Percentiles rank a stretch among this genome's conserved stretches.
These are phyloP conservation scores for Rhinocladiella similis DNA, from an alignment of 2,329 filamentous ascomycete species.

Conservation along the genomic window DNA sequence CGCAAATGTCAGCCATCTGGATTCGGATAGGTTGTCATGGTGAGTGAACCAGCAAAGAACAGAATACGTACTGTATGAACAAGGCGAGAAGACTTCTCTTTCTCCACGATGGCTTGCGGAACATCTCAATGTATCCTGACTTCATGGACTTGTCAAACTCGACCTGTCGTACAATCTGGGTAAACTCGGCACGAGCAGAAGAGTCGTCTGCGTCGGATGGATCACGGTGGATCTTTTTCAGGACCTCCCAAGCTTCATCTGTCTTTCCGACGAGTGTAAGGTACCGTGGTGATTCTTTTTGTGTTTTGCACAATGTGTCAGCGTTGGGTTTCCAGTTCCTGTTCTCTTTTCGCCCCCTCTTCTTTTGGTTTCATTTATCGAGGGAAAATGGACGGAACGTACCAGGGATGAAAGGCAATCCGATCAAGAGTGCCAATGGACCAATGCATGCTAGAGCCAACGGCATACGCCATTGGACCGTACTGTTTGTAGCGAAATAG, in stretches of 20 bases:
- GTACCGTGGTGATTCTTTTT: conserved; percentile 15
- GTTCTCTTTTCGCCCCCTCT: neutral
- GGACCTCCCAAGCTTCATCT: conserved; percentile 13
- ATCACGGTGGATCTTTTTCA: conserved; percentile 16
- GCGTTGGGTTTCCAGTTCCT: no score
- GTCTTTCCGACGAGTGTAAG: conserved; percentile 11
- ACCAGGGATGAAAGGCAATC: conserved; percentile 18
- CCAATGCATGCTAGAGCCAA: conserved; percentile 10
- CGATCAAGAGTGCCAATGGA: conserved; percentile 9
- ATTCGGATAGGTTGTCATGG: neutral
- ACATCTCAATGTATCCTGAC: conserved; percentile 19
- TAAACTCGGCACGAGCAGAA: conserved; percentile 16
- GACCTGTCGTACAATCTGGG: conserved; percentile 18
- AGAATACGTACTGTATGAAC: conserved; percentile 16
- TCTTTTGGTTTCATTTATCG: neutral
- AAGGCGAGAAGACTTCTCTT: conserved; percentile 14
- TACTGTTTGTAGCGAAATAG: conserved; percentile 11
- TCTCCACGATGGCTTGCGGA: conserved; percentile 19
- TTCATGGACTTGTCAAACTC: conserved; percentile 20
- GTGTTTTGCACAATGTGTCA: neutral
- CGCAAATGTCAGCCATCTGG: neutral
- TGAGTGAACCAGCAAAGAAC: neutral
- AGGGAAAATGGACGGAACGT: neutral
- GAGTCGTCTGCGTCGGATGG: conserved; percentile 11
- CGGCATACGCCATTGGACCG: conserved; percentile 16